phyloP scores from a whole-genome alignment of 2,329 filamentous ascomycete species.

The Fusarium coicis region DNA sequence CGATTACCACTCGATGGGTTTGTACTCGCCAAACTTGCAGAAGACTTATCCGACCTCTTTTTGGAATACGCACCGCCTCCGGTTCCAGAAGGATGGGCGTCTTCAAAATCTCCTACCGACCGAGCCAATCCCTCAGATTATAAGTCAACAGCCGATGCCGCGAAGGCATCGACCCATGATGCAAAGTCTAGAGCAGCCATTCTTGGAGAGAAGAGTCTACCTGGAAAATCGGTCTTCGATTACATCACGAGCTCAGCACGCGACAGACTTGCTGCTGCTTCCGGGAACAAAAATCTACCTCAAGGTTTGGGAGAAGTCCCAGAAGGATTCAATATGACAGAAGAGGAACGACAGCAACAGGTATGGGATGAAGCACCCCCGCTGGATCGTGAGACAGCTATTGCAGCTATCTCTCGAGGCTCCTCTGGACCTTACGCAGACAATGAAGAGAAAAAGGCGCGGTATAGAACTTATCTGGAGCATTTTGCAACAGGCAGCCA shows the following conservation, averaged over 20 bases:
- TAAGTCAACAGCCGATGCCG: conserved; percentile 78
- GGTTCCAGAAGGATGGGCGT: conserved; percentile 80
- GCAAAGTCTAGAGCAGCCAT: conserved; percentile 80
- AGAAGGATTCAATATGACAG: conserved; percentile 68
- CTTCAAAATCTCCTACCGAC: conserved; percentile 58
- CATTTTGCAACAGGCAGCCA: conserved; percentile 64
- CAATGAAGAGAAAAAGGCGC: conserved; percentile 79
- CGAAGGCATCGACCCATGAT: conserved; percentile 79
- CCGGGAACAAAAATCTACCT: conserved; percentile 81
- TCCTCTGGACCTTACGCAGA: conserved; percentile 81
- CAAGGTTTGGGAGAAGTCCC: conserved; percentile 80
- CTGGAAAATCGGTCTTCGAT: conserved; percentile 95
- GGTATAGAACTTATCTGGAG: conserved; percentile 86
- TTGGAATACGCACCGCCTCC: conserved; percentile 68
- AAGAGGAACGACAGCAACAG: conserved; percentile 70
- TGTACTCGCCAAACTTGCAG: conserved; percentile 68
- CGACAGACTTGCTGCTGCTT: conserved; percentile 78
- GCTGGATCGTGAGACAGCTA: conserved; percentile 73
- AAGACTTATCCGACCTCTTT: conserved; percentile 48
- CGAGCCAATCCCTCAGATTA: conserved; percentile 51
- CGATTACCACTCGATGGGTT: conserved; percentile 84
- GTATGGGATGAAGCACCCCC: conserved; percentile 69
- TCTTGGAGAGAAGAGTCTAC: conserved; percentile 80
- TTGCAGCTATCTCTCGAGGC: conserved; percentile 75
- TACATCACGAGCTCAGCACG: conserved; percentile 84